Evolutionary conservation across 176 grass and related monocot genomes (phyloP).

Genomic region (Avena eriantha): DNA sequence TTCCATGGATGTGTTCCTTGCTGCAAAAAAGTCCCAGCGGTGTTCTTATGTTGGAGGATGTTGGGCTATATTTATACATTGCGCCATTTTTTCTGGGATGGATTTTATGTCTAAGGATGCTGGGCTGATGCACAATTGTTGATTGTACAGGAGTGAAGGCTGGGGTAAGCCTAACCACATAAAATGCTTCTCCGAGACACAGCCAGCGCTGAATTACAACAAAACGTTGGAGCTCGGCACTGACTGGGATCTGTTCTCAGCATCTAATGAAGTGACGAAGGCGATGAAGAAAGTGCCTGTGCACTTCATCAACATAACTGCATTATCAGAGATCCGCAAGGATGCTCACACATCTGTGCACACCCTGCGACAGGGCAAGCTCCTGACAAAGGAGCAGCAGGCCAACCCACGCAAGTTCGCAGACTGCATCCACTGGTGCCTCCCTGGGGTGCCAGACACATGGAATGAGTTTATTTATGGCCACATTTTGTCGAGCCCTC

Average conservation of each 20-base stretch:
- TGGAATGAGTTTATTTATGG: slow-evolving; percentile 84
- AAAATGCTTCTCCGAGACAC: slow-evolving; percentile 89
- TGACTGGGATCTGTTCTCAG: slow-evolving; percentile 75
- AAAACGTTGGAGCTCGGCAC: slow-evolving; percentile 73
- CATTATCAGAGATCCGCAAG: slow-evolving; percentile 86
- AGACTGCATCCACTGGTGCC: slow-evolving; percentile 94
- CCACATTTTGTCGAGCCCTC: slow-evolving; percentile 51
- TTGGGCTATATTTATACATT: background rate
- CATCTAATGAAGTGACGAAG: slow-evolving; percentile 54
- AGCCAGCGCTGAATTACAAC: slow-evolving; percentile 64
- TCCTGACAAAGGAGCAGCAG: slow-evolving; percentile 74
- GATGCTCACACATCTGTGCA: slow-evolving; percentile 91
- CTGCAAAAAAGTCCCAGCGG: background rate
- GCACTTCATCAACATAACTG: slow-evolving; percentile 86
- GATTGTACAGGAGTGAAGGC: slow-evolving; percentile 63
- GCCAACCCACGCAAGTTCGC: slow-evolving; percentile 68
- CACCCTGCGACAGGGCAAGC: slow-evolving; percentile 84
- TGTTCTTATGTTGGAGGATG: slow-evolving; percentile 22
- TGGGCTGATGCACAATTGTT: background rate
- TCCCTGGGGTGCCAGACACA: slow-evolving; percentile 68
- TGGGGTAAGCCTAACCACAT: slow-evolving; percentile 83
- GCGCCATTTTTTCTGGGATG: background rate
- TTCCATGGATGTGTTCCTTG: background rate
- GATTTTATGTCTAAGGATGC: slow-evolving; percentile 23
- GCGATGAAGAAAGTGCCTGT: slow-evolving; percentile 70